phyloP scores from a whole-genome alignment of 1,284 basidiomycete genomes.

The Rhodotorula sp. region DNA sequence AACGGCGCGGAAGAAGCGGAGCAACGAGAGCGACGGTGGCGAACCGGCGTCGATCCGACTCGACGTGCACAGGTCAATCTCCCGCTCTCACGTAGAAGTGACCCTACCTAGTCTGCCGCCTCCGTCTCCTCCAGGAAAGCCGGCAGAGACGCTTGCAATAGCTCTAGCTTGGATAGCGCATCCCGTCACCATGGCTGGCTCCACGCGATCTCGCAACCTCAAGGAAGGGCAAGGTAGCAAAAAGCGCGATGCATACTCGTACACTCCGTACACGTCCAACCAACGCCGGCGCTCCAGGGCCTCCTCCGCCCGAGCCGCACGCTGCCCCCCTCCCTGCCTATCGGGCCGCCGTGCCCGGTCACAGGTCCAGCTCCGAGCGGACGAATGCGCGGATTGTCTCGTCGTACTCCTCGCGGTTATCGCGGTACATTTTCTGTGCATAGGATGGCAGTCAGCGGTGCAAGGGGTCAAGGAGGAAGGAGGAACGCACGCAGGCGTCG shows the following conservation, averaged over 20 bases:
- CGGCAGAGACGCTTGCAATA: too few relatives aligned
- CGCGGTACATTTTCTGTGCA: slow-evolving; percentile 75
- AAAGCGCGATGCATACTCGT: not conserved
- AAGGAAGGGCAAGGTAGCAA: not conserved
- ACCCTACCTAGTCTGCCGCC: too few relatives aligned
- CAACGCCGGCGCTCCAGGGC: too few relatives aligned
- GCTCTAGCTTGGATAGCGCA: too few relatives aligned
- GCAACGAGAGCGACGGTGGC: not conserved
- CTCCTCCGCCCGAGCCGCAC: not conserved
- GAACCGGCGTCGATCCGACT: not conserved
- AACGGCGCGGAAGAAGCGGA: not conserved
- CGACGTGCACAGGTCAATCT: not conserved
- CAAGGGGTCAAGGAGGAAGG: not conserved
- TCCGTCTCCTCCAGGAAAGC: too few relatives aligned
- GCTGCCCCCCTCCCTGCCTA: too few relatives aligned
- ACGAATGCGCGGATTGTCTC: slow-evolving; percentile 56
- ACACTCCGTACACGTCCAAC: too few relatives aligned
- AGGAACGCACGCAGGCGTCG: slow-evolving; percentile 59
- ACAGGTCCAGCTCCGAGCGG: slow-evolving; percentile 54
- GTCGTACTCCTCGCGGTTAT: slow-evolving; percentile 66
- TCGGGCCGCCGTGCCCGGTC: slow-evolving; percentile 8
- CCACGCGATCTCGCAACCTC: too few relatives aligned
- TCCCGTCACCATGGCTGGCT: too few relatives aligned
- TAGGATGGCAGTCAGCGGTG: too few relatives aligned
- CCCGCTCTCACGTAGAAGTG: not conserved